Percentiles rank a stretch among this genome's conserved stretches.
These are phyloP conservation scores for Clarireedia monteithiana DNA, from an alignment of 2,329 filamentous ascomycete genomes.

Conservation along the genomic window DNA sequence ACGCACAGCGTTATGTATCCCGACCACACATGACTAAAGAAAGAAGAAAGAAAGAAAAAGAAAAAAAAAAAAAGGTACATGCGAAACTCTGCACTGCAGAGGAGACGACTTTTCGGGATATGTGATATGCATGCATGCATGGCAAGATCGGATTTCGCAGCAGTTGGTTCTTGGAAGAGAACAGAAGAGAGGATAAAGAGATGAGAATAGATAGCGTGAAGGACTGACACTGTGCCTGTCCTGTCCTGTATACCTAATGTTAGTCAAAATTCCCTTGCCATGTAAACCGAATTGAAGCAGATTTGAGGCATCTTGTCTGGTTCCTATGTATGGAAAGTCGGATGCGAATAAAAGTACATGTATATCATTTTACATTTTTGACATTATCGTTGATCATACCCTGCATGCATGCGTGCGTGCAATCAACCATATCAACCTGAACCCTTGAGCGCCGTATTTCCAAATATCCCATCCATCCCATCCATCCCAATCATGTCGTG, in stretches of 20 bases:
- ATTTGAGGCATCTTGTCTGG: neutral
- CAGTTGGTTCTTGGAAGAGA: too few relatives aligned
- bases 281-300: neutral
- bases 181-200: too few relatives aligned
- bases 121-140: too few relatives aligned
- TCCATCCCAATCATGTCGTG: neutral
- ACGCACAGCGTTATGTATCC: neutral
- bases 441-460: neutral
- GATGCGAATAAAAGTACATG: neutral
- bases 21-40: neutral
- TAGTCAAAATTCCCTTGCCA: too few relatives aligned
- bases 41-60: too few relatives aligned
- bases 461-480: neutral
- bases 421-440: too few relatives aligned
- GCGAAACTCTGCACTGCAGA: too few relatives aligned
- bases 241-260: too few relatives aligned
- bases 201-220: neutral
- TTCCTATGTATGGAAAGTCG: neutral
- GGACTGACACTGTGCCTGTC: neutral
- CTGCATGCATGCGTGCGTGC: neutral
- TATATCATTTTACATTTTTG: neutral
- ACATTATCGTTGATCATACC: neutral
- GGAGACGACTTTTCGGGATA: too few relatives aligned
- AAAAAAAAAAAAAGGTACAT: too few relatives aligned
- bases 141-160: too few relatives aligned